phyloP scores from a whole-genome alignment of 1,284 basidiomycete species.

The Papiliotrema nemorosa region DNA sequence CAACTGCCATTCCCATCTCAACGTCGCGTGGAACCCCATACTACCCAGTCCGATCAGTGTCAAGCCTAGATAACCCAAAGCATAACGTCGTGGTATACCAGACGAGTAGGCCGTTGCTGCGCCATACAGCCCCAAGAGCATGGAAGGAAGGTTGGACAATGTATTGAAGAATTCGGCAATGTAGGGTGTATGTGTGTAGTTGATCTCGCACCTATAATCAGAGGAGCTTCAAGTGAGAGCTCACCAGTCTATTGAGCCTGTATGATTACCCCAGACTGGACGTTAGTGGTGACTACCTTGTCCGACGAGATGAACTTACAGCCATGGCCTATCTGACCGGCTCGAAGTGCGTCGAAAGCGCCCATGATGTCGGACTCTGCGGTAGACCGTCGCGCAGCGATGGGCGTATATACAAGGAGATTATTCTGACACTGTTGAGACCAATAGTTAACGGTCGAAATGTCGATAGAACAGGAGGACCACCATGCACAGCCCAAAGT shows the following conservation, averaged over 20 bases:
- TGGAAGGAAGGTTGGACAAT: constrained; percentile 51
- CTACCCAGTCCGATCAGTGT: constrained; percentile 44
- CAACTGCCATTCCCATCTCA: constrained; percentile 49
- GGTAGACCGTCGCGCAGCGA: no score
- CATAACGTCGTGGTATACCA: constrained; percentile 34
- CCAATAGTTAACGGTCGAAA: no score
- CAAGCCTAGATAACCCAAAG: constrained; percentile 39
- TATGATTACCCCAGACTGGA: constrained; percentile 41
- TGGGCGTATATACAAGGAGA: no score
- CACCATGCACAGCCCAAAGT: no score
- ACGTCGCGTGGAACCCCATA: constrained; percentile 46
- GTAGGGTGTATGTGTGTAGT: constrained; percentile 45
- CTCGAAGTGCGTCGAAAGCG: constrained; percentile 43
- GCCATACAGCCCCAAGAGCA: constrained; percentile 49
- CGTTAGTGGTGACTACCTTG: not conserved
- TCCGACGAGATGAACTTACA: constrained; percentile 25
- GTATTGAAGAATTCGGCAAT: constrained; percentile 51
- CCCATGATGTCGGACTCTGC: no score
- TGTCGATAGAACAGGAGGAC: no score
- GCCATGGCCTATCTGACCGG: constrained; percentile 30
- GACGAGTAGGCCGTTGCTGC: constrained; percentile 20
- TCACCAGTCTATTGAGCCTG: constrained; percentile 39
- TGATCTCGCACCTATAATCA: constrained; percentile 43
- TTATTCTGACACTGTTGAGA: no score
- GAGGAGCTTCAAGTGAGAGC: not conserved